Evolutionary conservation across 371 early-diverging fungal genomes (phyloP).

Genomic region (Sporodiniella umbellata): DNA sequence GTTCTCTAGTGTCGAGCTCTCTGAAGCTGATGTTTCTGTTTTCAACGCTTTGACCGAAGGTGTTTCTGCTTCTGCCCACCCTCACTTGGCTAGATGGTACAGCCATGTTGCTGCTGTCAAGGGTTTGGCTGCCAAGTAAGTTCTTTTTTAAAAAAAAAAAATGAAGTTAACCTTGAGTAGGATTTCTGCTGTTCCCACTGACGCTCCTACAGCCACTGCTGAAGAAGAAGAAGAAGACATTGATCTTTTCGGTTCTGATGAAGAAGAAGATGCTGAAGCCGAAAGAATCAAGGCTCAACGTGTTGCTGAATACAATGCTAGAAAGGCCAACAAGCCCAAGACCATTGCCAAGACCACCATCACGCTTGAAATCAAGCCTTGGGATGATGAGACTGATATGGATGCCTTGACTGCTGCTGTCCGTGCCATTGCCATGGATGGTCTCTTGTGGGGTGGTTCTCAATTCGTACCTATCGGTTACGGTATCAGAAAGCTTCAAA

Average conservation of each 20-base stretch:
- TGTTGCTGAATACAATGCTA: conserved; percentile 88
- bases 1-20: conserved; percentile 61
- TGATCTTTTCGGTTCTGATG: conserved; percentile 89
- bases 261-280: conserved; percentile 79
- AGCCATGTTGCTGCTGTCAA: conserved; percentile 81
- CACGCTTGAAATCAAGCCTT: conserved; percentile 94
- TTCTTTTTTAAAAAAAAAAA: not conserved
- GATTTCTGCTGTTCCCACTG: conserved; percentile 23
- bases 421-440: conserved; percentile 78
- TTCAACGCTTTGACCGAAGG: conserved; percentile 78
- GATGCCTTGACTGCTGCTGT: conserved; percentile 72
- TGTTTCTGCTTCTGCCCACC: conserved; percentile 74
- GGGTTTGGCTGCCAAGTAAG: conserved; percentile 53
- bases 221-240: conserved; percentile 83
- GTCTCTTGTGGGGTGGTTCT: conserved; percentile 87
- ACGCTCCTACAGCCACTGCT: conserved; percentile 46
- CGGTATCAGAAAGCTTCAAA: conserved; percentile 76
- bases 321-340: conserved; percentile 93
- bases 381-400: conserved; percentile 96
- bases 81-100: conserved; percentile 95
- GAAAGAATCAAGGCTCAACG: conserved; percentile 86
- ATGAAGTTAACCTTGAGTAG: not conserved
- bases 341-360: conserved; percentile 90
- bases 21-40: conserved; percentile 83
- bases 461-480: conserved; percentile 77